A percentile compares a stretch with the other conserved stretches of the same genome.
Conservation (phyloP, 306 rosid species). For the Trifolium fragiferum region DNA sequence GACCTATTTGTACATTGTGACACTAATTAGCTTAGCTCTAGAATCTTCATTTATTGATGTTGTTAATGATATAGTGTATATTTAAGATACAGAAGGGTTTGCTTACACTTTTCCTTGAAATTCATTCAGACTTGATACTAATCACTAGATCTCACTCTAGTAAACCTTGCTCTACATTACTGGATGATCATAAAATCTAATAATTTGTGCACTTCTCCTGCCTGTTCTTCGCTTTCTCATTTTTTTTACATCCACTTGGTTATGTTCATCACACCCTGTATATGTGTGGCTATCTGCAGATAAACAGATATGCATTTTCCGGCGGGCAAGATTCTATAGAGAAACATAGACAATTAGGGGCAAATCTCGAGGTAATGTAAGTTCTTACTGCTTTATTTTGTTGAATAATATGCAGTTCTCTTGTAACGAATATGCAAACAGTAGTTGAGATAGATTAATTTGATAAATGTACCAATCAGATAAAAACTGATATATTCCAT, state of each 20-base stretch:
- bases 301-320: slow-evolving; percentile 83
- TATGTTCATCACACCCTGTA: slow-evolving; percentile 8
- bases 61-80: slow-evolving; percentile 1
- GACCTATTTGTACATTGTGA: slow-evolving; percentile 15
- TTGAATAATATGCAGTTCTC: slow-evolving; percentile 15
- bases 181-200: slow-evolving; percentile 9
- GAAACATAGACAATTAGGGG: slow-evolving; percentile 85
- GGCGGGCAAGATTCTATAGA: slow-evolving; percentile 95
- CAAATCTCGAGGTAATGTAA: slow-evolving; percentile 77
- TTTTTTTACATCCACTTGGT: slow-evolving; percentile 1
- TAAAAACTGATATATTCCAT: not conserved
- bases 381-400: slow-evolving; percentile 27
- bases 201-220: not conserved
- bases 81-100: slow-evolving; percentile 14
- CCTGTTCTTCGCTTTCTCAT: not conserved
- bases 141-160: slow-evolving; percentile 2
- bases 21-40: slow-evolving; percentile 14
- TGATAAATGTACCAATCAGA: not conserved
- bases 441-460: slow-evolving; percentile 19
- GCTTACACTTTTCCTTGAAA: slow-evolving; percentile 16
- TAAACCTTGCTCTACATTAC: not conserved
- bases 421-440: slow-evolving; percentile 6
- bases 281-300: slow-evolving; percentile 57
- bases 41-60: not conserved
- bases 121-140: slow-evolving; percentile 13